These are phyloP conservation scores for Entamoeba histolytica DNA, from an alignment of 208 protist species.

Conservation along the genomic window DNA sequence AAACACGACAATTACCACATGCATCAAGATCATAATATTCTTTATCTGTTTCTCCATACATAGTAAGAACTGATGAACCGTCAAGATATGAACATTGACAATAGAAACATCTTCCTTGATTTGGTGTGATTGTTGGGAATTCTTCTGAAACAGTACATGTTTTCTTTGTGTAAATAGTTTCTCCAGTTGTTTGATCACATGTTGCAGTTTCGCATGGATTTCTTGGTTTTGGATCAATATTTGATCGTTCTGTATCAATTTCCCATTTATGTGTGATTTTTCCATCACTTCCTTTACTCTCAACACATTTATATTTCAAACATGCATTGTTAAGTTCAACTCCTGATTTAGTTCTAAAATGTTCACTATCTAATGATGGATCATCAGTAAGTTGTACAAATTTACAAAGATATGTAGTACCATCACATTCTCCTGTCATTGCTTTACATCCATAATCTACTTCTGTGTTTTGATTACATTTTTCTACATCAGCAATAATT, in stretches of 20 bases:
- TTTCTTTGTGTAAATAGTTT: not conserved
- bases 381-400: not conserved
- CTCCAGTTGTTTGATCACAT: not conserved
- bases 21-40: not conserved
- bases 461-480: not conserved
- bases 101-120: not conserved
- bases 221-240: not conserved
- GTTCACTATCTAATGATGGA: not conserved
- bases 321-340: not conserved
- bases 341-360: not conserved
- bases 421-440: not conserved
- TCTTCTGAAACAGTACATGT: not conserved
- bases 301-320: not conserved
- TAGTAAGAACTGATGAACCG: not conserved
- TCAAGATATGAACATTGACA: not conserved
- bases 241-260: not conserved
- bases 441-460: not conserved
- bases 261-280: not conserved
- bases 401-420: not conserved
- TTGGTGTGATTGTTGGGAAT: not conserved
- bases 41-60: not conserved
- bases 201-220: not conserved
- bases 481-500: not conserved
- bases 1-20: not conserved
- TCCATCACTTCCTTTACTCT: not conserved